Percentiles rank a stretch among this genome's conserved stretches.
phyloP scores from a whole-genome alignment of 345 rosid species.

The Camelina laxa region DNA sequence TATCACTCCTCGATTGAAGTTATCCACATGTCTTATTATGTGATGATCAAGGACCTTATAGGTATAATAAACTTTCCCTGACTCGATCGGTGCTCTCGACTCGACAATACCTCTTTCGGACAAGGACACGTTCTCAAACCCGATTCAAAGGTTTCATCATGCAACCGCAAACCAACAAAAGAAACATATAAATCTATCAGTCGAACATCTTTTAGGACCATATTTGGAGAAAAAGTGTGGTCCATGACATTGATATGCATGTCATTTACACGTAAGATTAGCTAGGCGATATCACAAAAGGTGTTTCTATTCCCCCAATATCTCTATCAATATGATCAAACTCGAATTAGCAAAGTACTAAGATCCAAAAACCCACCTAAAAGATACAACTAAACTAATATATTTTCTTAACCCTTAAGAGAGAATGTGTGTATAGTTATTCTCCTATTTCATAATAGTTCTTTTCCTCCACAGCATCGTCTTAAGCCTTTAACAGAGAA shows the following conservation, averaged over 20 bases:
- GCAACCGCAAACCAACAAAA: constrained; percentile 39
- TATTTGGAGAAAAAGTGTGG: constrained; percentile 38
- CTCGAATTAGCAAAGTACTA: constrained; percentile 46
- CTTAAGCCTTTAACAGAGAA: not conserved
- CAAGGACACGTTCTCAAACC: constrained; percentile 39
- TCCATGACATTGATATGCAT: constrained; percentile 43
- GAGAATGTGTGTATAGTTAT: not conserved
- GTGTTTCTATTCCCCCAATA: constrained; percentile 22
- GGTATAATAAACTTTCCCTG: constrained; percentile 38
- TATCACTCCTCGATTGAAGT: constrained; percentile 14
- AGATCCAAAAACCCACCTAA: constrained; percentile 39
- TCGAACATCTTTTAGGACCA: constrained; percentile 43
- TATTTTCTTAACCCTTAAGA: not conserved
- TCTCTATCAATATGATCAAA: constrained; percentile 35
- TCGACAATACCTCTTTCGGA: constrained; percentile 39
- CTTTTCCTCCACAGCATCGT: not conserved
- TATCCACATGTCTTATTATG: constrained; percentile 41
- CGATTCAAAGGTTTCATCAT: constrained; percentile 44
- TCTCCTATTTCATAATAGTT: not conserved
- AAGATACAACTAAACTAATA: constrained; percentile 39
- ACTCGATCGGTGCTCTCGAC: constrained; percentile 34
- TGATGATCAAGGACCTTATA: constrained; percentile 22
- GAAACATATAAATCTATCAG: constrained; percentile 43
- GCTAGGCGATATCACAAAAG: constrained; percentile 20
- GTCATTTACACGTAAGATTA: constrained; percentile 44